Percentiles rank a stretch among this genome's conserved stretches.
Evolutionary conservation across 1,139 yeast species (phyloP).

Genomic region (Lizanozyma gosingica): DNA sequence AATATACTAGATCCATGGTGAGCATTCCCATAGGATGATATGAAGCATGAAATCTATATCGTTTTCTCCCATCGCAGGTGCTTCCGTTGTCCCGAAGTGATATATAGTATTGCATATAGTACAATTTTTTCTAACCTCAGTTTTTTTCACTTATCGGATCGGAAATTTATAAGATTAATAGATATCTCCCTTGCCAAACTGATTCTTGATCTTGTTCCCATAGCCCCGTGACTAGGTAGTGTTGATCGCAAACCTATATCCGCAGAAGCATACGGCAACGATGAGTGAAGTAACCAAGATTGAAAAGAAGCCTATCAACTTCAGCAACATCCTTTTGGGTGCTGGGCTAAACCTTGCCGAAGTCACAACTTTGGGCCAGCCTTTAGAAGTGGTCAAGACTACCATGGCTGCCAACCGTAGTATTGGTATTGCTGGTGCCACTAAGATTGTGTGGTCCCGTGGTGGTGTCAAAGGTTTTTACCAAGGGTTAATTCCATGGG

Average conservation of each 20-base stretch:
- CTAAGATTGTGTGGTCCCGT: conserved; percentile 76
- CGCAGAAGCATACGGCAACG: background rate
- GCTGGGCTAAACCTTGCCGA: conserved; percentile 91
- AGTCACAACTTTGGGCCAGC: conserved; percentile 93
- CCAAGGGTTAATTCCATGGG: conserved; percentile 98
- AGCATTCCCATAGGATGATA: too few relatives aligned
- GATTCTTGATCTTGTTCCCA: too few relatives aligned
- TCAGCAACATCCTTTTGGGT: conserved; percentile 84
- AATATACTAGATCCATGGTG: too few relatives aligned
- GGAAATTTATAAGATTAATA: too few relatives aligned
- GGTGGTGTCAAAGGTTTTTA: conserved; percentile 90
- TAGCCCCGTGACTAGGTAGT: too few relatives aligned
- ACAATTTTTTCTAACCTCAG: too few relatives aligned
- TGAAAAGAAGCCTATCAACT: conserved; percentile 79
- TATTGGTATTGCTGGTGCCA: conserved; percentile 58
- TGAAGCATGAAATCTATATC: too few relatives aligned
- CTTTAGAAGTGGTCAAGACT: conserved; percentile 89
- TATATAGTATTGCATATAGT: too few relatives aligned
- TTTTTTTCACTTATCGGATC: too few relatives aligned
- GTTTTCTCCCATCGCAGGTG: too few relatives aligned
- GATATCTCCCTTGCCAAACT: too few relatives aligned
- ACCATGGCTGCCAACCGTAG: conserved; percentile 96
- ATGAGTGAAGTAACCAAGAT: conserved; percentile 16
- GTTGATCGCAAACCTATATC: background rate
- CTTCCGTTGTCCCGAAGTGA: too few relatives aligned